Evolutionary conservation across 805 yeast genomes (phyloP).

Genomic region (Zygosaccharomyces lentus): DNA sequence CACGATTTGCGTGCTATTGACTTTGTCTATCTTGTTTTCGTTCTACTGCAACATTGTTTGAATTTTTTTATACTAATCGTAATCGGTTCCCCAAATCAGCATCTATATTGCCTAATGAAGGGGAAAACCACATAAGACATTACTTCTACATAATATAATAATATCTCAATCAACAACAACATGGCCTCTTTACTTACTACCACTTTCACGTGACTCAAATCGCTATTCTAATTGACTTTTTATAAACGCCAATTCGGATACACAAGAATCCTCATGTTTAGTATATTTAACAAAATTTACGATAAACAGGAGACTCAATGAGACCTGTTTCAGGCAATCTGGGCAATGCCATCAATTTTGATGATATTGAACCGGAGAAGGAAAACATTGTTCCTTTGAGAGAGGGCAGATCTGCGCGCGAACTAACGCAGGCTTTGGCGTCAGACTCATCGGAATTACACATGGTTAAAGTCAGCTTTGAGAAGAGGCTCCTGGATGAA

Average conservation of each 20-base stretch:
- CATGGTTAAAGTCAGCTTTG: slow-evolving; percentile 41
- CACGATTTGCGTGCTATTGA: slow-evolving; percentile 69
- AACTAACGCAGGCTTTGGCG: slow-evolving; percentile 44
- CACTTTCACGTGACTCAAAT: not conserved
- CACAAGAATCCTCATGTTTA: not conserved
- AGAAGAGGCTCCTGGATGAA: slow-evolving; percentile 41
- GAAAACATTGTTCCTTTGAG: slow-evolving; percentile 67
- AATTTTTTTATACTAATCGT: not conserved
- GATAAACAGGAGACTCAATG: not conserved
- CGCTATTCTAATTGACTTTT: not conserved
- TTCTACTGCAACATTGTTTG: slow-evolving; percentile 41
- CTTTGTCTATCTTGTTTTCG: slow-evolving; percentile 60
- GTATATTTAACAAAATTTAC: not conserved
- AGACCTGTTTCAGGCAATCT: slow-evolving; percentile 5
- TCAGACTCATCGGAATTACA: slow-evolving; percentile 12
- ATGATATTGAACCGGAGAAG: slow-evolving; percentile 56
- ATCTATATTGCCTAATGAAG: not conserved
- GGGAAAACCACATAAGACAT: not conserved
- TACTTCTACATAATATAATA: not conserved
- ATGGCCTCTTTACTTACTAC: not conserved
- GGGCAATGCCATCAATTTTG: slow-evolving; percentile 35
- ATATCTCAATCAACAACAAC: not conserved
- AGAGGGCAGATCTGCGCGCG: slow-evolving; percentile 65
- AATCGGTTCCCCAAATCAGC: not conserved
- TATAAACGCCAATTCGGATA: slow-evolving; percentile 2